Percentiles rank a stretch among this genome's conserved stretches.
Evolutionary conservation across 805 yeast species (phyloP).

Genomic region (Debaryomyces hansenii): DNA sequence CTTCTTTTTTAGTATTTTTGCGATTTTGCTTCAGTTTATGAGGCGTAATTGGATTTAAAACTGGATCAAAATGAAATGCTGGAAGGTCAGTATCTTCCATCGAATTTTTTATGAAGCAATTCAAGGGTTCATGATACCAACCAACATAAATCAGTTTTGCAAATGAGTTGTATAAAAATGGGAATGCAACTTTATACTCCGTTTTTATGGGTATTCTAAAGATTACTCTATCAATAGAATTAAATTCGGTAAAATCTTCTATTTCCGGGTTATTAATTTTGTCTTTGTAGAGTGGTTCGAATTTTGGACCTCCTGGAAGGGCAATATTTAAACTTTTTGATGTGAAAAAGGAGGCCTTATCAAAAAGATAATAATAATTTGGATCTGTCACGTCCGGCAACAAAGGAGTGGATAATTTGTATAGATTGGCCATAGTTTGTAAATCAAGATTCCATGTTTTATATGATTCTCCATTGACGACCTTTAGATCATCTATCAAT

Average conservation of each 20-base stretch:
- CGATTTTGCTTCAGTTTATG: constrained; percentile 10
- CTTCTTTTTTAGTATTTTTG: constrained; percentile 36
- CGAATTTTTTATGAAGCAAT: constrained; percentile 45
- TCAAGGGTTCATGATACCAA: constrained; percentile 64
- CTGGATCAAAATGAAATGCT: constrained; percentile 55
- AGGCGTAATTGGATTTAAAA: constrained; percentile 54
- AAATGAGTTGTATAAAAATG: constrained; percentile 76
- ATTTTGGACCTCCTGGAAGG: constrained; percentile 94
- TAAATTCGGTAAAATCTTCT: constrained; percentile 88
- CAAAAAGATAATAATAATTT: constrained; percentile 70
- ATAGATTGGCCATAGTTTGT: constrained; percentile 61
- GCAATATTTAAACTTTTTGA: constrained; percentile 88
- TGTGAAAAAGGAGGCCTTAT: constrained; percentile 76
- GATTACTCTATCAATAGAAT: constrained; percentile 82
- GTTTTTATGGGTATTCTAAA: constrained; percentile 75
- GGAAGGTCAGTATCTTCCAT: constrained; percentile 41
- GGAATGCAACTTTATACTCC: constrained; percentile 85
- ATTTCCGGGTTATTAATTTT: constrained; percentile 52
- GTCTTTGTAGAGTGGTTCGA: constrained; percentile 79
- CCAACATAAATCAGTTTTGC: constrained; percentile 64
- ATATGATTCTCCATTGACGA: constrained; percentile 78
- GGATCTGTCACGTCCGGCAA: constrained; percentile 56
- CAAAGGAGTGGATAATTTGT: constrained; percentile 71
- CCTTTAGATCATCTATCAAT: constrained; percentile 51
- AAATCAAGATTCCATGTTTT: constrained; percentile 66